Evolutionary conservation across 2,329 filamentous ascomycete genomes (phyloP).

Genomic region (Colletotrichum ledebouriae): DNA sequence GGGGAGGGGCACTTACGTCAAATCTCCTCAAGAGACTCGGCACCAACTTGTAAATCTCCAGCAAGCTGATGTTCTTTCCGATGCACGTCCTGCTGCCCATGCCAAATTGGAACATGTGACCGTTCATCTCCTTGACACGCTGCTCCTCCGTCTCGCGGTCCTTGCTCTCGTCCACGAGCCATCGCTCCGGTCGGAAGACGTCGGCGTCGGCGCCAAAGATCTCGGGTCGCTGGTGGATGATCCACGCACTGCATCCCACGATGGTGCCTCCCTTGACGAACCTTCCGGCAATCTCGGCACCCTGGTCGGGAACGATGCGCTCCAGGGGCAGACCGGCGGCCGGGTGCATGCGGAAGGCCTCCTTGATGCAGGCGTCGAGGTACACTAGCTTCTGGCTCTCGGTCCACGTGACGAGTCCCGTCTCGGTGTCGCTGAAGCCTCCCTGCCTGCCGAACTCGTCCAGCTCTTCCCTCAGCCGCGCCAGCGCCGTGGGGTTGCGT

Average conservation of each 20-base stretch:
- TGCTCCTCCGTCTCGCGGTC: slow-evolving; percentile 59
- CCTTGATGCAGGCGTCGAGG: slow-evolving; percentile 83
- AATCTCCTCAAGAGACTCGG: slow-evolving; percentile 74
- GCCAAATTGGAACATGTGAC: slow-evolving; percentile 80
- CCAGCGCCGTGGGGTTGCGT: slow-evolving; percentile 69
- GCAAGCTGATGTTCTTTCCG: slow-evolving; percentile 74
- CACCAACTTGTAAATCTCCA: slow-evolving; percentile 75
- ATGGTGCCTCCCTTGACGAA: slow-evolving; percentile 78
- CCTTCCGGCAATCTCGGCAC: slow-evolving; percentile 72
- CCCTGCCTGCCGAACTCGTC: slow-evolving; percentile 69
- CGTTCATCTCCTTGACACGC: slow-evolving; percentile 75
- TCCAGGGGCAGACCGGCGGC: slow-evolving; percentile 80
- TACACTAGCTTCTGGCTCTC: slow-evolving; percentile 80
- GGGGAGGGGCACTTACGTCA: slow-evolving; percentile 59
- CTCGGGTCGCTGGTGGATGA: slow-evolving; percentile 76
- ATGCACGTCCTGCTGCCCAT: slow-evolving; percentile 78
- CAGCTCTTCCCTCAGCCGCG: slow-evolving; percentile 71
- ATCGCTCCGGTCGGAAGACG: slow-evolving; percentile 76
- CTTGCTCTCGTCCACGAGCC: slow-evolving; percentile 62
- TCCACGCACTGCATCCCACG: slow-evolving; percentile 82
- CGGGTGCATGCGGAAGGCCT: slow-evolving; percentile 82
- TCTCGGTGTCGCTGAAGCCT: slow-evolving; percentile 62
- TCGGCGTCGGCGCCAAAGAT: slow-evolving; percentile 79
- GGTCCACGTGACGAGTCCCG: slow-evolving; percentile 75
- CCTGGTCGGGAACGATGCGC: slow-evolving; percentile 76